Base-by-base conservation (phyloP, 257 asterid species). In the Datura wrightii region DNA sequence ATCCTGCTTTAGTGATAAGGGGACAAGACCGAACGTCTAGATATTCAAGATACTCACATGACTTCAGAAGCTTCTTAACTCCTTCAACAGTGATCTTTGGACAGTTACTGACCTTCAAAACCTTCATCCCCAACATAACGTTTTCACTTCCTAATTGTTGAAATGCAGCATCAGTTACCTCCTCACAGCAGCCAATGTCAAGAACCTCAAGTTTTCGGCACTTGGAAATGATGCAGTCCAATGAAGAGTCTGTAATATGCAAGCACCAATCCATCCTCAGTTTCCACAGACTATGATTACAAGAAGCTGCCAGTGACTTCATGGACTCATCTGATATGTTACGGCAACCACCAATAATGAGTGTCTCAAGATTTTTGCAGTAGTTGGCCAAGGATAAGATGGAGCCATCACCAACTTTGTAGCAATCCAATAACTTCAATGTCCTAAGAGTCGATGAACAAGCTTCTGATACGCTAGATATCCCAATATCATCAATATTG, bases 241-340 rank as follows among this genome's bases (percentile, higher is more conserved):
- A 48, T 42, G 97, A 92, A 15, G 86, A 19, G 80, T 93, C 98
- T 3, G 99, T 90, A 55, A 93, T 84, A 53, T 93, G 93, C 82
- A 90, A 86, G 89, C 98, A 96, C 99, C 99, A 96, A 90, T 94
- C 98, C 99, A 96, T 96, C 39, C 98, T 92, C 71, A 96, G 93
- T 86, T 82, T 91, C 89, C 89, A 91, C 72, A 96, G 97, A 85
- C 92, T 93, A 50, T 84, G 79, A 58, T 66, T 70, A 83, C 97
- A 94, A 14, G 92, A 90, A 71, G 84, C 87, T 66, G 97, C 98
- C 88, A 96, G 76, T 41, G 93, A 87, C 88, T 84, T 93, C 55
- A 96, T 84, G 67, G 99, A 89, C 76, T 89, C 93, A 56, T 93
- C 93, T 50, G 98, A 84, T 84, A 96, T 52, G 66, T 90, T 83